These are phyloP conservation scores for Calonectria hongkongensis DNA, from an alignment of 2,329 filamentous ascomycete species.

Conservation along the genomic window DNA sequence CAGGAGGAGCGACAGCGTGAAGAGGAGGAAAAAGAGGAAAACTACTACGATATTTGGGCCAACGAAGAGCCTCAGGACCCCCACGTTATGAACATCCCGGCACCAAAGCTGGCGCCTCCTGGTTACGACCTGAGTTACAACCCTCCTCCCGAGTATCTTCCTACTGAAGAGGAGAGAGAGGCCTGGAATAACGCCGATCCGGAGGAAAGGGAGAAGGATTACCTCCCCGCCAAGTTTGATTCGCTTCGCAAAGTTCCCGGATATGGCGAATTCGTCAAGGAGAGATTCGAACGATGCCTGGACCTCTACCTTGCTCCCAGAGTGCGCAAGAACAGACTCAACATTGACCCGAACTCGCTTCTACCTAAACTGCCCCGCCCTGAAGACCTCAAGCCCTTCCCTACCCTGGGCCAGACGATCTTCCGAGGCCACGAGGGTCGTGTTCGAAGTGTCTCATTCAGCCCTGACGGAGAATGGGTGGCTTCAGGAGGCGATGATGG, in stretches of 20 bases:
- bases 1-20: constrained; percentile 80
- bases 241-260: constrained; percentile 93
- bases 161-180: constrained; percentile 87
- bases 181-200: constrained; percentile 90
- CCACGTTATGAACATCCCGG: constrained; percentile 95
- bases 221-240: constrained; percentile 87
- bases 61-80: constrained; percentile 89
- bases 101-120: constrained; percentile 93
- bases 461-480: constrained; percentile 89
- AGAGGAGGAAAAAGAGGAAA: constrained; percentile 81
- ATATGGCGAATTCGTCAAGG: constrained; percentile 92
- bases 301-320: constrained; percentile 96
- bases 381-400: constrained; percentile 95
- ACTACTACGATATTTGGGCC: constrained; percentile 94
- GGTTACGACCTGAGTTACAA: constrained; percentile 98
- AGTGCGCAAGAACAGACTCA: constrained; percentile 93
- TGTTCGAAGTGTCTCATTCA: constrained; percentile 88
- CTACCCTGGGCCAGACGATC: constrained; percentile 89
- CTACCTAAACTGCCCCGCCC: constrained; percentile 95
- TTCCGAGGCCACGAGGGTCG: constrained; percentile 93
- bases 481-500: constrained; percentile 97
- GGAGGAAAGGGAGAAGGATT: constrained; percentile 93
- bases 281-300: constrained; percentile 95
- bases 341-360: constrained; percentile 95
- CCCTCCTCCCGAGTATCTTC: constrained; percentile 94